Evolutionary conservation across 345 rosid species (phyloP).

Genomic region (Reutealis trisperma): DNA sequence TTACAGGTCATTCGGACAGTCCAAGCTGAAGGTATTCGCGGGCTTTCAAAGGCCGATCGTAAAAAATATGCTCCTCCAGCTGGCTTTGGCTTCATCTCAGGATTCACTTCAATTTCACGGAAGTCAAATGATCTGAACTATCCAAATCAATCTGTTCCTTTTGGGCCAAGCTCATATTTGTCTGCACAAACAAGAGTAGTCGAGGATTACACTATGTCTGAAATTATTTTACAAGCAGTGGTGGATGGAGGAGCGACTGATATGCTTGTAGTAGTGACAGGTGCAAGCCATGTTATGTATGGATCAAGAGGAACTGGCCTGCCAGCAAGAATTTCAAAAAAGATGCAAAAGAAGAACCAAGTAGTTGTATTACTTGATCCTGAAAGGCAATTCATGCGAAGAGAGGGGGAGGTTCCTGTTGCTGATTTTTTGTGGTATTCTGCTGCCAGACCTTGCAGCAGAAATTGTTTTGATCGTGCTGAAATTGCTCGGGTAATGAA

Average conservation of each 20-base stretch:
- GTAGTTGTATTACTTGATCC: slow-evolving; percentile 84
- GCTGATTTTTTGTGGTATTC: slow-evolving; percentile 96
- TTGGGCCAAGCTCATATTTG: slow-evolving; percentile 85
- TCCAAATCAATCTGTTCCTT: slow-evolving; percentile 56
- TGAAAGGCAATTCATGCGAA: slow-evolving; percentile 75
- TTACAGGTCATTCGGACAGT: slow-evolving; percentile 77
- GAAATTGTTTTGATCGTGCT: slow-evolving; percentile 93
- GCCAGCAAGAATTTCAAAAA: slow-evolving; percentile 82
- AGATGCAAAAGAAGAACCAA: slow-evolving; percentile 82
- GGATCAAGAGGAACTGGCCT: slow-evolving; percentile 86
- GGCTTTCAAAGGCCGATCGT: slow-evolving; percentile 75
- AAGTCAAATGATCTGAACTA: slow-evolving; percentile 51
- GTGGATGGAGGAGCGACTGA: slow-evolving; percentile 62
- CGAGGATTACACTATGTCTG: slow-evolving; percentile 87
- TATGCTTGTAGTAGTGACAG: slow-evolving; percentile 74
- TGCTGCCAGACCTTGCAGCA: slow-evolving; percentile 88
- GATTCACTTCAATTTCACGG: slow-evolving; percentile 70
- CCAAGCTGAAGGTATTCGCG: slow-evolving; percentile 86
- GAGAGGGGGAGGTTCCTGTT: slow-evolving; percentile 86
- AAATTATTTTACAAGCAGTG: slow-evolving; percentile 58
- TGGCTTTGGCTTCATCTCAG: slow-evolving; percentile 88
- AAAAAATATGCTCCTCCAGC: slow-evolving; percentile 78
- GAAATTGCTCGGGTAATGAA: slow-evolving; percentile 96
- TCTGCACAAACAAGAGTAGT: slow-evolving; percentile 86
- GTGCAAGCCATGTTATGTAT: slow-evolving; percentile 75